Evolutionary conservation across 2,329 filamentous ascomycete species (phyloP).

Genomic region (Trichophyton simii): DNA sequence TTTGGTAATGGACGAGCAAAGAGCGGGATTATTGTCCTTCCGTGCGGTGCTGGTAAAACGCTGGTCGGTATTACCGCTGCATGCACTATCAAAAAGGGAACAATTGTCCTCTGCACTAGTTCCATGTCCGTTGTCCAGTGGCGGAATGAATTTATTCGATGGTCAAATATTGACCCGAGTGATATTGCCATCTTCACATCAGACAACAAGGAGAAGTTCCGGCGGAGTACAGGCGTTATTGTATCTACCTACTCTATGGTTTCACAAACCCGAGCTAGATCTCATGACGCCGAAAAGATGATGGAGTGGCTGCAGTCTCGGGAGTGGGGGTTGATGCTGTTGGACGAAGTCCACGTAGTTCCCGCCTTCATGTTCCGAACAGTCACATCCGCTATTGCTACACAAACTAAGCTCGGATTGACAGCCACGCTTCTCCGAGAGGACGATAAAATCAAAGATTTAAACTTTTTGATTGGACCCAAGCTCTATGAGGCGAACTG

Average conservation of each 20-base stretch:
- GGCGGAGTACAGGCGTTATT: slow-evolving; percentile 84
- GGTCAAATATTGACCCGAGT: slow-evolving; percentile 94
- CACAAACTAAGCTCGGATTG: slow-evolving; percentile 86
- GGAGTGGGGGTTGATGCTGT: slow-evolving; percentile 94
- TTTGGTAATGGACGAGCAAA: slow-evolving; percentile 96
- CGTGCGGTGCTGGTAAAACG: slow-evolving; percentile 93
- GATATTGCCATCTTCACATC: slow-evolving; percentile 93
- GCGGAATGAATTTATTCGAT: slow-evolving; percentile 92
- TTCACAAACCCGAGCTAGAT: slow-evolving; percentile 74
- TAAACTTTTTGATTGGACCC: slow-evolving; percentile 94
- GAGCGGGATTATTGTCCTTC: slow-evolving; percentile 92
- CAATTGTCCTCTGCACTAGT: slow-evolving; percentile 89
- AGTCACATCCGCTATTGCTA: slow-evolving; percentile 84
- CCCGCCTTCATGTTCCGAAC: slow-evolving; percentile 93
- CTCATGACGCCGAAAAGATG: slow-evolving; percentile 90
- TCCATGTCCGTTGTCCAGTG: slow-evolving; percentile 98
- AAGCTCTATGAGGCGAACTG: slow-evolving; percentile 98
- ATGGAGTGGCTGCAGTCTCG: slow-evolving; percentile 83
- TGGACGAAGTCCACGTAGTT: slow-evolving; percentile 96
- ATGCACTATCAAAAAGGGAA: slow-evolving; percentile 93
- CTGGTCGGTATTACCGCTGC: slow-evolving; percentile 96
- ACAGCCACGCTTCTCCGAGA: slow-evolving; percentile 90
- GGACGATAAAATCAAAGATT: slow-evolving; percentile 93
- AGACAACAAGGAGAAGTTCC: slow-evolving; percentile 76
- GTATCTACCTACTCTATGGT: slow-evolving; percentile 99